Conservation (phyloP, 176 grass and related monocot species). For the Rhynchospora pubera region DNA sequence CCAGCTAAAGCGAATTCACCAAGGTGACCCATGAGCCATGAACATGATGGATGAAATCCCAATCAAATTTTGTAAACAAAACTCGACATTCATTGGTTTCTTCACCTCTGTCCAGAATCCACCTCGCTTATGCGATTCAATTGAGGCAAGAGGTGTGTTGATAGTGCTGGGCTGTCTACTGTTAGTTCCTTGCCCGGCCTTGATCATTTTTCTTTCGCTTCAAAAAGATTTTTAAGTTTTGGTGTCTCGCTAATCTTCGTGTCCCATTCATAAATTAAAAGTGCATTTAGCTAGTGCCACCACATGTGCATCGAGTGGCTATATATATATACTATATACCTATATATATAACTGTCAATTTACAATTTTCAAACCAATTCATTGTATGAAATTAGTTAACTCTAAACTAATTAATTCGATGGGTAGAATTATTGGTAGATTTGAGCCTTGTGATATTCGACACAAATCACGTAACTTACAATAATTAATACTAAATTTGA, state of each 20-base stretch:
- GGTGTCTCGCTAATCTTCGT: background rate
- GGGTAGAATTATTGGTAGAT: too few species aligned
- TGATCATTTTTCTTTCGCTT: background rate
- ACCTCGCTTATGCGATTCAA: background rate
- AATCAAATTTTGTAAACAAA: background rate
- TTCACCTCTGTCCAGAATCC: background rate
- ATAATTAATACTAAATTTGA: too few species aligned
- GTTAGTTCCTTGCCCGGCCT: background rate
- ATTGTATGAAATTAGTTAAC: too few species aligned
- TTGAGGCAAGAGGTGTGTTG: background rate
- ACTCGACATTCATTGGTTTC: background rate
- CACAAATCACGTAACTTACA: too few species aligned
- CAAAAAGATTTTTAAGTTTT: background rate
- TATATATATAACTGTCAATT: background rate
- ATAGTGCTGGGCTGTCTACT: background rate
- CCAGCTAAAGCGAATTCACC: slow-evolving; percentile 19
- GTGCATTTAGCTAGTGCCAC: background rate
- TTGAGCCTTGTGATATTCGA: too few species aligned
- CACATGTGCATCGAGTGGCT: background rate
- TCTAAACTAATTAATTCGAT: too few species aligned
- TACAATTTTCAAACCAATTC: background rate
- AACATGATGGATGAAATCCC: slow-evolving; percentile 16
- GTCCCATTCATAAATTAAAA: background rate
- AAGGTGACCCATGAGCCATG: slow-evolving; percentile 18
- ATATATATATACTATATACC: background rate